These are phyloP conservation scores for Zangia roseola DNA, from an alignment of 768 basidiomycete genomes.

Conservation along the genomic window DNA sequence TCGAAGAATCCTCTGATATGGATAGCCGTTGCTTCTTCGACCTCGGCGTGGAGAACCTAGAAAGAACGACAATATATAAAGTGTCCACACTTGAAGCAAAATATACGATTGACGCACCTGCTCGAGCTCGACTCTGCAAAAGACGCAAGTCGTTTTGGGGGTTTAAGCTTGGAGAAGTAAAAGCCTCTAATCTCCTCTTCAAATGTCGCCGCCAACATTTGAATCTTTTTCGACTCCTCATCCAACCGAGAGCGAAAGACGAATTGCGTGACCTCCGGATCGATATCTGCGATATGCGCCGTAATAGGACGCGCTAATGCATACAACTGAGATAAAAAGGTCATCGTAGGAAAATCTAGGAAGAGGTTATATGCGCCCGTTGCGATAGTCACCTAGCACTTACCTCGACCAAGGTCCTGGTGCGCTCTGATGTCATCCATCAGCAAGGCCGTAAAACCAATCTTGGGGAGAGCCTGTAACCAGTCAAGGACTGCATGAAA, in stretches of 20 bases:
- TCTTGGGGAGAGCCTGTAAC: constrained; percentile 24
- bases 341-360: constrained; percentile 37
- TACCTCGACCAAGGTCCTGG: constrained; percentile 28
- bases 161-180: constrained; percentile 41
- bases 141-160: constrained; percentile 45
- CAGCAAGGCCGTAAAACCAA: constrained; percentile 12
- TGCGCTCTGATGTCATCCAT: constrained; percentile 26
- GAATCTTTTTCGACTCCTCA: constrained; percentile 33
- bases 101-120: constrained; percentile 35
- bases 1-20: constrained; percentile 30
- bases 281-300: constrained; percentile 14
- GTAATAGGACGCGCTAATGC: constrained; percentile 38
- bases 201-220: constrained; percentile 31
- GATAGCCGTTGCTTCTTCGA: constrained; percentile 47
- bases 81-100: neutral
- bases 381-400: neutral
- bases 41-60: constrained; percentile 22
- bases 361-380: constrained; percentile 1
- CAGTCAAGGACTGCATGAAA: constrained; percentile 26
- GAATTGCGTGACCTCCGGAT: constrained; percentile 4
- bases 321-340: constrained; percentile 51
- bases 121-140: constrained; percentile 40
- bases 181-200: constrained; percentile 39
- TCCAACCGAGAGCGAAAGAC: constrained; percentile 21
- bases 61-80: constrained; percentile 1